phyloP scores from a whole-genome alignment of 2,329 filamentous ascomycete species.

The Botrytis tulipae region DNA sequence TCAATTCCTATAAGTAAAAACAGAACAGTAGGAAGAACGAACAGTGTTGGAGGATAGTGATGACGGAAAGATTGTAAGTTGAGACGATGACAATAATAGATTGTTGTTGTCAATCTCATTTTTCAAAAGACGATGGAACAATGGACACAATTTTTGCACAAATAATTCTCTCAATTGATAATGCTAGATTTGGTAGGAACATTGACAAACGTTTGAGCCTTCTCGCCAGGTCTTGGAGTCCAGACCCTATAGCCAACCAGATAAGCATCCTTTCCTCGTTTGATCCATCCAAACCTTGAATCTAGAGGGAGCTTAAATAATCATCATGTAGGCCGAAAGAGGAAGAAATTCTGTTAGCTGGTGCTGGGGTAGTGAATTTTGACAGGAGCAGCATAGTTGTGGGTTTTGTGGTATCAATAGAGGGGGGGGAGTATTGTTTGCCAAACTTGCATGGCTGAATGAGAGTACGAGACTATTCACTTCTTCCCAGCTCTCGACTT shows the following conservation, averaged over 20 bases:
- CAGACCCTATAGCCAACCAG: neutral
- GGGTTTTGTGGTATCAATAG: neutral
- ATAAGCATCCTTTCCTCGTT: neutral
- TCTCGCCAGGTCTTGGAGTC: neutral
- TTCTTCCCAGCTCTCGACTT: neutral
- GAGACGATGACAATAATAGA: neutral
- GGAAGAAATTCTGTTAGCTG: neutral
- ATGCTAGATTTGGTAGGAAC: neutral
- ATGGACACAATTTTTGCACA: neutral
- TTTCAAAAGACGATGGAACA: neutral
- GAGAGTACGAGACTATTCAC: neutral
- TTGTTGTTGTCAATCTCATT: neutral
- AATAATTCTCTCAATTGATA: neutral
- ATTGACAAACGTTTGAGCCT: rapidly evolving
- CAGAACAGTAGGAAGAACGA: neutral
- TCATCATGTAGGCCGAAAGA: neutral
- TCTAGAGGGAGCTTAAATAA: neutral
- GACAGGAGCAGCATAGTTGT: neutral
- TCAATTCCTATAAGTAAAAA: neutral
- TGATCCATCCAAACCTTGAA: neutral
- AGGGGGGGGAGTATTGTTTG: neutral
- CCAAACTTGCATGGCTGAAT: neutral
- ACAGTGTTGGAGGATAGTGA: neutral
- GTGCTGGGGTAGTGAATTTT: neutral
- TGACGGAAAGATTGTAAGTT: neutral